Conservation (phyloP, 768 basidiomycete genomes). For the Kondoa subrosea region DNA sequence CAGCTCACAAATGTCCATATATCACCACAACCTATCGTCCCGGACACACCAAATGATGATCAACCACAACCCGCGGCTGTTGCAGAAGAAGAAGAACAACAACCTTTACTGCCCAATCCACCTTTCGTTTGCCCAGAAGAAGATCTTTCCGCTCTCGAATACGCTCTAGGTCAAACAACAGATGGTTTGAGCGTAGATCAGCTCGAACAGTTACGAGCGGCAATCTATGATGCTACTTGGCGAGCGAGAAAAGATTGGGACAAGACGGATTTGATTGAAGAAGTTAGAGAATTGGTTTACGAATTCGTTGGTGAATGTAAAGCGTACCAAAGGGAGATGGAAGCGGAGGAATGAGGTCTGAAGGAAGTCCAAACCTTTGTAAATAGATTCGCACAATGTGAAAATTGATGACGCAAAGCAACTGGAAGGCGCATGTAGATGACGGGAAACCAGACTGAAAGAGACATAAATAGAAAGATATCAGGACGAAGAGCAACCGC, state of each 20-base stretch:
- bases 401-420: too few species aligned
- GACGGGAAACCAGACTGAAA: too few species aligned
- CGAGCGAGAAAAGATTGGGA: slow-evolving; percentile 66
- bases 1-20: neutral
- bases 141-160: slow-evolving; percentile 40
- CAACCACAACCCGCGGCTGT: slow-evolving; percentile 13
- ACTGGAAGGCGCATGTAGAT: too few species aligned
- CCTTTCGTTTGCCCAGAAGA: slow-evolving; percentile 52
- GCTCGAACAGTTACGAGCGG: slow-evolving; percentile 81
- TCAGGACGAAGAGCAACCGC: too few species aligned
- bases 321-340: neutral
- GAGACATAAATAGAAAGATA: too few species aligned
- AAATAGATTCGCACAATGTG: too few species aligned
- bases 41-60: neutral
- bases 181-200: slow-evolving; percentile 57
- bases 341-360: neutral
- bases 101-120: slow-evolving; percentile 25
- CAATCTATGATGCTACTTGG: slow-evolving; percentile 67
- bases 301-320: slow-evolving; percentile 37
- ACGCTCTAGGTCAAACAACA: slow-evolving; percentile 44
- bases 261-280: slow-evolving; percentile 46
- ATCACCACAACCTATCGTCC: neutral
- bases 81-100: slow-evolving; percentile 7
- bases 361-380: too few species aligned
- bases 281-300: slow-evolving; percentile 43